Evolutionary conservation across 352 stramenopile genomes (phyloP), one percentile per base, ranked within the genome.

Genomic region (Globisporangium ultimum): DNA sequence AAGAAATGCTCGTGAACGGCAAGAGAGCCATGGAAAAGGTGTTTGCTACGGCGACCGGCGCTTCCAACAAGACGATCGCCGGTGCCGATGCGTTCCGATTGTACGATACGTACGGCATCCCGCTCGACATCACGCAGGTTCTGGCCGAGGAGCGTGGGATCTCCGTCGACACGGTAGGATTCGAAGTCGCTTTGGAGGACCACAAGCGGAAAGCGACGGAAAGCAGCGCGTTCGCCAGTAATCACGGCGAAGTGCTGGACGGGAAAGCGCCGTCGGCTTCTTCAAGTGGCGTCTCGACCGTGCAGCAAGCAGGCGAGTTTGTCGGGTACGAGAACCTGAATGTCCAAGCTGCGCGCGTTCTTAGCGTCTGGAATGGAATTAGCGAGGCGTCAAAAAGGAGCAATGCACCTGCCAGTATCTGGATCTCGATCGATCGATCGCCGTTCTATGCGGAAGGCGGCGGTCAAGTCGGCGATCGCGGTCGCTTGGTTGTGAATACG

Each of bases 371-470:
- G 76, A 42, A 24, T 15, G 48, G 57, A 11, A 60, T 22, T 47
- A 55, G 51, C 15, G 63, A 52, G 11, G 53, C 57, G 17, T 61
- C n/a, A n/a, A 55, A 41, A 10, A 61, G 15, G 28, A 48, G 21
- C 22, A 63, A 32, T 22, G 18, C 48, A 54, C 15, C 13, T 8
- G 38, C 20, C 12, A 38, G 32, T 15, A 14, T 10, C 38, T 74
- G 58, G 53, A 48, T 88, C 2, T 62, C 79, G 53, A 62, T 92
- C 15, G 74, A 86, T 45, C 68, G 63, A 12, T 91, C 73, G 42
- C 84, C 83, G 52, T 93, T 92, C 60, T 93, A 90, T 58, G 69
- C 83, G 18, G 80, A 93, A 68, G 74, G 80, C 28, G 84, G 84
- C 54, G 84, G 84, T 3, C 83, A 93, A 66, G 75, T 91, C n/a